phyloP scores from a whole-genome alignment of 1,139 yeast species.

The Pichia sp. region DNA sequence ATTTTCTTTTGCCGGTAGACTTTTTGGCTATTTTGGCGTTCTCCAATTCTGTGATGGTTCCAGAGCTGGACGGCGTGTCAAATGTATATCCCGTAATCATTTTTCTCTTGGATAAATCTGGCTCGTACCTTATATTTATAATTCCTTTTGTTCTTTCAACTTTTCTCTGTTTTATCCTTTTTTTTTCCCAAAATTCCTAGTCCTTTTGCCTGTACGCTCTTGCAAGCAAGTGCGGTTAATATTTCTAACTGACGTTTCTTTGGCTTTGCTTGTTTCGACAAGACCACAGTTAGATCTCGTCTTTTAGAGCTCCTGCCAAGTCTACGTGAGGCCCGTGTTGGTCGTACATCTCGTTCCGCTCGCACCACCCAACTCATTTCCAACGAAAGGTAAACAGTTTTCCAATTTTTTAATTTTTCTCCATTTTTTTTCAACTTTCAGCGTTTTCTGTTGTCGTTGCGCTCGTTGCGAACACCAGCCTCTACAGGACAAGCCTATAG shows the following conservation, averaged over 20 bases:
- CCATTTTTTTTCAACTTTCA: neutral
- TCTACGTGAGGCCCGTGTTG: neutral
- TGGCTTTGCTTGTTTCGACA: too few species aligned
- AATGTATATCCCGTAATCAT: slow-evolving; percentile 4
- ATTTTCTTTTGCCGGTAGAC: slow-evolving; percentile 55
- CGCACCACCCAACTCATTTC: neutral
- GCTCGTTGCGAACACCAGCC: neutral
- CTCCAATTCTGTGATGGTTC: neutral
- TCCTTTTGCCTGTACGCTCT: too few species aligned
- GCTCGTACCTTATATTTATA: neutral
- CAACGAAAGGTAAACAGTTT: neutral
- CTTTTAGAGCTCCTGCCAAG: neutral
- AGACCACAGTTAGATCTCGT: neutral
- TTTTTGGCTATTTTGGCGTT: slow-evolving; percentile 30
- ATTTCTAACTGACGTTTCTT: too few species aligned
- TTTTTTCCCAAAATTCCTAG: neutral
- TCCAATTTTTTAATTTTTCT: neutral
- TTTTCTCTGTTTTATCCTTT: neutral
- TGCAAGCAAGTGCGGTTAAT: too few species aligned
- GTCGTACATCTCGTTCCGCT: slow-evolving; percentile 7
- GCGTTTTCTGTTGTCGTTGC: neutral
- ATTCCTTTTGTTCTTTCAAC: neutral
- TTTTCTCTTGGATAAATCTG: neutral
- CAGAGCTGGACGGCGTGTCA: neutral
- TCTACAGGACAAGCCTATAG: neutral